Evolutionary conservation across 2,329 filamentous ascomycete genomes (phyloP), one percentile per base, ranked within the genome.

Genomic region (Cercospora beticola): DNA sequence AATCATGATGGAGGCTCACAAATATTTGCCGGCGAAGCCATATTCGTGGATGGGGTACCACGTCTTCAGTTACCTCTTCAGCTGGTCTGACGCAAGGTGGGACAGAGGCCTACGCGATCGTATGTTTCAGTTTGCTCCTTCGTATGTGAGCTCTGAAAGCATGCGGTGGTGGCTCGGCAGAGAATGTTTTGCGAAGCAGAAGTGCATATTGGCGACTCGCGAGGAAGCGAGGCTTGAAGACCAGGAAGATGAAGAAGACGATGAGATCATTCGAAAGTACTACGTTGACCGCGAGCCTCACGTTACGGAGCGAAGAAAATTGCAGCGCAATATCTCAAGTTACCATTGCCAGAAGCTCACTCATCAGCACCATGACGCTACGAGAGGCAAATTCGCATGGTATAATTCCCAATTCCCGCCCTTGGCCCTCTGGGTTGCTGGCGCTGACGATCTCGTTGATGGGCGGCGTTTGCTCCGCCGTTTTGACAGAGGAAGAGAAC

Each of bases 161-260:
- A 97, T 97, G 92, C 86, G 92, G 5, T 98, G 94, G 94, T 97
- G 94, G 94, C 85, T 97, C 0, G 94, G 94, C 0, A 84, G 90
- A 4, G 92, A 95, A 74, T 93, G 93, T 73, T 97, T 97, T 76
- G 90, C 88, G 28, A 88, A 86, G 74, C 92, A 97, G 75, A 92
- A 92, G 77, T 97, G 94, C 76, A 96, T 97, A 62, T 83, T 97
- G 6, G 86, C 92, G 0, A 97, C 93, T 0, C 86, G 87, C 46
- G 91, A 94, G 70, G 88, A 90, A 73, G 88, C 90, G 54, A 82
- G 79, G 30, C 83, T 88, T 66, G 88, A 91, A 64, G 87, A 89
- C 62, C 81, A 77, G 43, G 80, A 85, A 74, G 79, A 85, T 71
- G 79, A 81, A 43, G 79, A 80, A 64, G 78, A 79, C 64, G 79